These are phyloP conservation scores for Mucor circinelloides DNA, from an alignment of 371 early-diverging fungal genomes.

Conservation along the genomic window DNA sequence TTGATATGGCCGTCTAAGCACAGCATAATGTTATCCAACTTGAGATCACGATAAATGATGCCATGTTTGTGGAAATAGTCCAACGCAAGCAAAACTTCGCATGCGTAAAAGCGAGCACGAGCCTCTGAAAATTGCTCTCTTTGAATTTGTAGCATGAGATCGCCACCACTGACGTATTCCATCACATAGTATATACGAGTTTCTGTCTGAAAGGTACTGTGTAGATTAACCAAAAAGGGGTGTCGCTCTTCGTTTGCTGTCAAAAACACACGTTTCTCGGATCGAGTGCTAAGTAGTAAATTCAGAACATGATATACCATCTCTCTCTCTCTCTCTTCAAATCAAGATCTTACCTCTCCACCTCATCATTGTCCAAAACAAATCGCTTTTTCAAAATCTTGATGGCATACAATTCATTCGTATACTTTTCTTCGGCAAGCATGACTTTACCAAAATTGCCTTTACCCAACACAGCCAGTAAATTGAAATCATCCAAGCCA, in stretches of 20 bases:
- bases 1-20: constrained; percentile 95
- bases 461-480: constrained; percentile 91
- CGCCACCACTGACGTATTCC: constrained; percentile 99
- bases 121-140: constrained; percentile 84
- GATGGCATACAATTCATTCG: constrained; percentile 87
- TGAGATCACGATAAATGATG: constrained; percentile 98
- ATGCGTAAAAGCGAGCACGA: constrained; percentile 95
- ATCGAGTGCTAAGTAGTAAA: constrained; percentile 62
- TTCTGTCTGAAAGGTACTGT: constrained; percentile 95
- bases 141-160: constrained; percentile 97
- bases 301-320: not conserved
- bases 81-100: constrained; percentile 95
- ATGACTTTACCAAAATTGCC: constrained; percentile 96
- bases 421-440: constrained; percentile 87
- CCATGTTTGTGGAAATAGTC: constrained; percentile 94
- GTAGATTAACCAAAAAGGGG: constrained; percentile 96
- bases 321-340: no score
- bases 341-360: constrained; percentile 70
- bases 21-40: constrained; percentile 97
- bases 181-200: constrained; percentile 96
- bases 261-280: constrained; percentile 93
- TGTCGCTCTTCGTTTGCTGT: constrained; percentile 87
- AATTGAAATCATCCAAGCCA: constrained; percentile 78
- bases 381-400: constrained; percentile 98
- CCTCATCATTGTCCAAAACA: constrained; percentile 91